A percentile compares a stretch with the other conserved stretches of the same genome.
These are phyloP conservation scores for Lentinula sp. DNA, from an alignment of 768 basidiomycete species.

Conservation along the genomic window DNA sequence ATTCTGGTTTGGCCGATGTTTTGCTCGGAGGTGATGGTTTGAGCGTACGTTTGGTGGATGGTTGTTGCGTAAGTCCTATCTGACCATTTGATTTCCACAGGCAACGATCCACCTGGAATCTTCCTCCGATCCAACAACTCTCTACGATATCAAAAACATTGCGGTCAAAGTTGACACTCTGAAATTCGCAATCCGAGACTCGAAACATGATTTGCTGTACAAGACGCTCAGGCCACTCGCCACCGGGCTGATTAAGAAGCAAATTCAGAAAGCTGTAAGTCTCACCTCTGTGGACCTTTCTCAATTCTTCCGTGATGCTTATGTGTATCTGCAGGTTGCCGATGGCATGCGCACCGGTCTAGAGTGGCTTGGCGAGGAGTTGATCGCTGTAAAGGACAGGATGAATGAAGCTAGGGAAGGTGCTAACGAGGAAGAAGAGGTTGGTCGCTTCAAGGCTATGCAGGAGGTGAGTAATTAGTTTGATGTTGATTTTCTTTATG, in stretches of 20 bases:
- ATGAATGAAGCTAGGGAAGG: slow-evolving; percentile 57
- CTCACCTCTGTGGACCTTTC: too few species aligned
- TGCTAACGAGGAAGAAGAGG: not conserved
- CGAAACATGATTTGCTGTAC: slow-evolving; percentile 87
- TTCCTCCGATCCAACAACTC: slow-evolving; percentile 57
- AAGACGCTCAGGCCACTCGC: slow-evolving; percentile 78
- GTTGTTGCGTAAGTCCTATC: not conserved
- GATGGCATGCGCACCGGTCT: slow-evolving; percentile 74
- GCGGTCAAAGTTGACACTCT: slow-evolving; percentile 81
- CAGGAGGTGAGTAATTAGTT: slow-evolving; percentile 42
- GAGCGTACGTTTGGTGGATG: slow-evolving; percentile 30
- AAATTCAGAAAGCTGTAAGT: slow-evolving; percentile 42
- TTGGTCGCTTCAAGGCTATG: slow-evolving; percentile 43
- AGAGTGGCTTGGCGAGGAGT: slow-evolving; percentile 85
- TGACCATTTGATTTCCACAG: slow-evolving; percentile 13
- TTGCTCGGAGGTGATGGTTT: slow-evolving; percentile 81
- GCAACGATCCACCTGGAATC: slow-evolving; percentile 57
- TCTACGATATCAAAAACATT: slow-evolving; percentile 69
- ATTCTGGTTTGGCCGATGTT: slow-evolving; percentile 84
- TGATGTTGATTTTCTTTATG: not conserved
- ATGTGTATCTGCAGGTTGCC: slow-evolving; percentile 30
- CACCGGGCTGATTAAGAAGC: slow-evolving; percentile 77
- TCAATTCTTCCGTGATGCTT: too few species aligned
- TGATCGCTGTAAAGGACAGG: slow-evolving; percentile 79
- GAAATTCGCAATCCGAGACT: slow-evolving; percentile 87